Conservation (phyloP, 768 basidiomycete genomes). For the Kwoniella newhampshirensis region DNA sequence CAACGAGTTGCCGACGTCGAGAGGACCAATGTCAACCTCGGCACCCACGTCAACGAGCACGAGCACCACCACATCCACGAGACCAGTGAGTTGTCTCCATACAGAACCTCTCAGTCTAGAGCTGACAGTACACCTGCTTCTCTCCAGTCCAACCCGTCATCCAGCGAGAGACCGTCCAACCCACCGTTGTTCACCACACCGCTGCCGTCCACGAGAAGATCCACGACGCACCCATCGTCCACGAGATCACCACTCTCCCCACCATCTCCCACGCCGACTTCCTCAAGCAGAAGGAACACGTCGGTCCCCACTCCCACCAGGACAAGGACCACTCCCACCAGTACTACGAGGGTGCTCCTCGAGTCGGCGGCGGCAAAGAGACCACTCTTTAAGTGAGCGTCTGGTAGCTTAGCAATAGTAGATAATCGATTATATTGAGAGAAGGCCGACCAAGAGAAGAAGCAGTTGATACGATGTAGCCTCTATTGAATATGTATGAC, state of each 20-base stretch:
- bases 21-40: slow-evolving; percentile 37
- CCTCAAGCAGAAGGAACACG: slow-evolving; percentile 43
- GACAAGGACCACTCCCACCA: slow-evolving; percentile 49
- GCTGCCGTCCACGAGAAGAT: slow-evolving; percentile 53
- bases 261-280: slow-evolving; percentile 49
- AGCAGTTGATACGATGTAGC: too few relatives aligned
- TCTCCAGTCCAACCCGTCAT: slow-evolving; percentile 51
- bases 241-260: slow-evolving; percentile 52
- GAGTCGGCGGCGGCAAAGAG: slow-evolving; percentile 28
- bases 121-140: neutral
- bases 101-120: neutral
- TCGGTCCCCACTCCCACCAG: slow-evolving; percentile 38
- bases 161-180: slow-evolving; percentile 54
- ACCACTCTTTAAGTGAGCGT: slow-evolving; percentile 4
- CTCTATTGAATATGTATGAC: too few relatives aligned
- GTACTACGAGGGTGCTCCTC: slow-evolving; percentile 48
- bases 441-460: too few relatives aligned
- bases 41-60: slow-evolving; percentile 51
- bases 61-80: slow-evolving; percentile 54
- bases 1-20: slow-evolving; percentile 39
- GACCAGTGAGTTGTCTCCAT: slow-evolving; percentile 24
- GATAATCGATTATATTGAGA: too few relatives aligned
- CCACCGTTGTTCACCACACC: slow-evolving; percentile 54
- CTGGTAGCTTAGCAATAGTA: too few relatives aligned
- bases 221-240: slow-evolving; percentile 54